Conservation (phyloP, 257 asterid species). For the Plantago elongata region DNA sequence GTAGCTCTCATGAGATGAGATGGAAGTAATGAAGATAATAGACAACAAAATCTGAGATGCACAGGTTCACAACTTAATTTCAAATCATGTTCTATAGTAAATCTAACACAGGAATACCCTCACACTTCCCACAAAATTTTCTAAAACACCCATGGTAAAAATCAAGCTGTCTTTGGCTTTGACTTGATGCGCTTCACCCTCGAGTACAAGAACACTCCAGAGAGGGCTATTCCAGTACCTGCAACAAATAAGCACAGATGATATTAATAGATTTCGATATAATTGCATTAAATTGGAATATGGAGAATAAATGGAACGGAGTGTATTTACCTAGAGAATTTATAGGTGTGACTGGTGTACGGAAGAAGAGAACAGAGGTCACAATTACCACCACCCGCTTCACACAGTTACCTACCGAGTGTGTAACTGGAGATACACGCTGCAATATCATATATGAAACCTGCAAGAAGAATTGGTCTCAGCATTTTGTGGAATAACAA, state of each 20-base stretch:
- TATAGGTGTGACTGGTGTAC: conserved; percentile 71
- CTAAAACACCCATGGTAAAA: too few species aligned
- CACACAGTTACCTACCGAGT: conserved; percentile 96
- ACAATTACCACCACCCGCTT: conserved; percentile 96
- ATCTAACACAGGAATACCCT: too few species aligned
- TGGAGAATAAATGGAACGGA: neutral
- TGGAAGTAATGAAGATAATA: too few species aligned
- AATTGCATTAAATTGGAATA: neutral
- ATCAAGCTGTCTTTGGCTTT: conserved; percentile 43
- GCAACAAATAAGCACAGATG: conserved; percentile 13
- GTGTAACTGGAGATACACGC: conserved; percentile 95
- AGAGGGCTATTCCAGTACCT: conserved; percentile 74
- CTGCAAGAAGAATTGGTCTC: conserved; percentile 41
- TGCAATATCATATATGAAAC: conserved; percentile 96
- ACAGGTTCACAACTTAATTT: too few species aligned
- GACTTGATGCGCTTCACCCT: conserved; percentile 53
- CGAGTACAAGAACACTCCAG: conserved; percentile 88
- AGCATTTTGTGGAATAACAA: conserved; percentile 9
- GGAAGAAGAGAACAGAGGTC: conserved; percentile 90
- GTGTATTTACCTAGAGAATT: conserved; percentile 59
- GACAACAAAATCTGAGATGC: too few species aligned
- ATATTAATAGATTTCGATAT: neutral
- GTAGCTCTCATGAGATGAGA: too few species aligned
- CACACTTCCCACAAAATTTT: too few species aligned
- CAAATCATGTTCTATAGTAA: too few species aligned